phyloP scores from a whole-genome alignment of 257 asterid species.

The Rehmannia glutinosa region DNA sequence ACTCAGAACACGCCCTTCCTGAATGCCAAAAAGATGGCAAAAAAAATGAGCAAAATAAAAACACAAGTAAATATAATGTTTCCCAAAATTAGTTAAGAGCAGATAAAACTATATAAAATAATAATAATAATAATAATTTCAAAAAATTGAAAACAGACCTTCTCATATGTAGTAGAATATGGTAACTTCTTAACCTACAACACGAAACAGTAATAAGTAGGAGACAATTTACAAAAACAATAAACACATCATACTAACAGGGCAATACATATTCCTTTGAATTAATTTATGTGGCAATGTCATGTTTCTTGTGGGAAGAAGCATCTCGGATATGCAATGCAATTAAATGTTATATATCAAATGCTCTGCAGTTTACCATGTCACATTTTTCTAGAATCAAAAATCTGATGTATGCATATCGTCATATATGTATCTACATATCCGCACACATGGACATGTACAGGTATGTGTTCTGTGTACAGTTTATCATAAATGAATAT shows the following conservation, averaged over 20 bases:
- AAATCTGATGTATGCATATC: not conserved
- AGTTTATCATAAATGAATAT: not conserved
- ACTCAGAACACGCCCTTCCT: constrained; percentile 69
- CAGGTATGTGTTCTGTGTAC: not conserved
- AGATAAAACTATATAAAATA: not conserved
- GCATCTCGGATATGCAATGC: constrained; percentile 1
- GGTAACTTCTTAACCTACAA: constrained; percentile 50
- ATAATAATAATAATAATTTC: not conserved
- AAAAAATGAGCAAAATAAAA: not conserved
- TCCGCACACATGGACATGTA: not conserved
- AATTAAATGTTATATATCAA: not conserved
- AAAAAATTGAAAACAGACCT: constrained; percentile 30
- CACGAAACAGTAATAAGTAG: constrained; percentile 20
- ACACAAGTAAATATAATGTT: constrained; percentile 4
- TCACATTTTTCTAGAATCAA: not conserved
- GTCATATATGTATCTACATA: not conserved
- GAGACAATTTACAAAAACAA: not conserved
- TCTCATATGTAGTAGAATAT: constrained; percentile 24
- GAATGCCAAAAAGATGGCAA: constrained; percentile 6
- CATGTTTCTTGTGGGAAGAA: not conserved
- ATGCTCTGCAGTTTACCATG: not conserved
- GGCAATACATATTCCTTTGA: not conserved
- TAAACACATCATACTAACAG: not conserved
- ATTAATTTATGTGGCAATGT: not conserved
- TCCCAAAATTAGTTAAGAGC: not conserved